Evolutionary conservation across 257 asterid genomes (phyloP).

Genomic region (Jacaranda mimosifolia): DNA sequence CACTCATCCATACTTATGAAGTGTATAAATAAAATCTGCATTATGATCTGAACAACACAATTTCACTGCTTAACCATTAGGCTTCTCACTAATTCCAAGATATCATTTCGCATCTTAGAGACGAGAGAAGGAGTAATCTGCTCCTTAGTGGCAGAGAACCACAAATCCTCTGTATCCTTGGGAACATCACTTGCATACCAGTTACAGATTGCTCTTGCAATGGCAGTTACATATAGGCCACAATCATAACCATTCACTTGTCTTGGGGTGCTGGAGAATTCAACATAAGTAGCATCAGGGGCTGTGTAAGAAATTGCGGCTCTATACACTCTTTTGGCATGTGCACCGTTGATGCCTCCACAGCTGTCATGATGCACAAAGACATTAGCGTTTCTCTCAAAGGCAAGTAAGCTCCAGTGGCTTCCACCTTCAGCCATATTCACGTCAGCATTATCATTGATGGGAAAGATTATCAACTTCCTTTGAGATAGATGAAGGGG

Average conservation of each 20-base stretch:
- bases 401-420: constrained; percentile 87
- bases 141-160: constrained; percentile 60
- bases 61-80: constrained; percentile 53
- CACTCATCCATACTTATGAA: background rate
- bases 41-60: background rate
- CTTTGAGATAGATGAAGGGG: constrained; percentile 67
- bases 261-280: constrained; percentile 51
- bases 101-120: constrained; percentile 60
- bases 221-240: constrained; percentile 76
- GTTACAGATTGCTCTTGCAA: constrained; percentile 63
- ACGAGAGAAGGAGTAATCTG: constrained; percentile 58
- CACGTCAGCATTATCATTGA: constrained; percentile 77
- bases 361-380: constrained; percentile 87
- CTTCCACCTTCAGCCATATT: constrained; percentile 75
- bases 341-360: constrained; percentile 42
- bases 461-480: constrained; percentile 73
- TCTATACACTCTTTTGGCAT: constrained; percentile 57
- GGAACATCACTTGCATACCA: constrained; percentile 56
- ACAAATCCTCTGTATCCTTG: constrained; percentile 44
- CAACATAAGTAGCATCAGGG: constrained; percentile 45
- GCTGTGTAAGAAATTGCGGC: constrained; percentile 45
- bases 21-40: background rate
- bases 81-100: constrained; percentile 56
- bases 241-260: constrained; percentile 80
- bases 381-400: constrained; percentile 52